Base-by-base conservation (phyloP, 139 green algal genomes). In the Ettlia oleoabundans region DNA sequence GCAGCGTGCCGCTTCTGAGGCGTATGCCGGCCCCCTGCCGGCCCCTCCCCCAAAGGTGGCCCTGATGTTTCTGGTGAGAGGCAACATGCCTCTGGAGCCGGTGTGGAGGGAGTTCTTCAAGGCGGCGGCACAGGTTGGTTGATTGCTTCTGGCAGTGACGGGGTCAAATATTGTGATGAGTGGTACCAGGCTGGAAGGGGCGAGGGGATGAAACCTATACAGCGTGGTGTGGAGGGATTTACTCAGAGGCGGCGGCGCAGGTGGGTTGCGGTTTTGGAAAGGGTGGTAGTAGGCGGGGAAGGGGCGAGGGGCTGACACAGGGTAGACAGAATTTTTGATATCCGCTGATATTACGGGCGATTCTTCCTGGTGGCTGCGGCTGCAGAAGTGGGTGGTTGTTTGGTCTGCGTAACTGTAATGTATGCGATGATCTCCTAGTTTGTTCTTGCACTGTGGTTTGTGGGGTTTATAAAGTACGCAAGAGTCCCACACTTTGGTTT, bases 41-140 rank as follows among this genome's bases (percentile, higher is more conserved):
- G 13, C 38, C 13, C 15, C 63, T 32, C 32, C 53, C 21, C 76
- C 76, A 2, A 67, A 68, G 19, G 78, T 88, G 4, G 84, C 84
- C 3, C 53, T 88, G 3, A 26, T 88, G 64, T 88, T 88, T 53
- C 72, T 88, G 47, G 70, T 61, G 26, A 63, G 84, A 15, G 72
- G 78, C 32, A 22, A 35, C 19, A 58, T 88, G 78, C 84, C 84
- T 3, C 71, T 76, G 8, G 84, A 88, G 53, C 30, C 71, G 3
- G 70, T 76, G 9, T 88, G 84, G 84, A 40, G 76, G 32, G 9
- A 38, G 21, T 87, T 83, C 30, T 83, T 83, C 21, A 37, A 42
- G n/a, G 33, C 61, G 2, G 61, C 75, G 24, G n/a, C 37, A 24
- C 75, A 68, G 75, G 40, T 68, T 28, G 26, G 67, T 70, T 19